Evolutionary conservation across 2,329 filamentous ascomycete species (phyloP), one percentile per base, ranked within the genome.

Genomic region (Neofusicoccum sp.): DNA sequence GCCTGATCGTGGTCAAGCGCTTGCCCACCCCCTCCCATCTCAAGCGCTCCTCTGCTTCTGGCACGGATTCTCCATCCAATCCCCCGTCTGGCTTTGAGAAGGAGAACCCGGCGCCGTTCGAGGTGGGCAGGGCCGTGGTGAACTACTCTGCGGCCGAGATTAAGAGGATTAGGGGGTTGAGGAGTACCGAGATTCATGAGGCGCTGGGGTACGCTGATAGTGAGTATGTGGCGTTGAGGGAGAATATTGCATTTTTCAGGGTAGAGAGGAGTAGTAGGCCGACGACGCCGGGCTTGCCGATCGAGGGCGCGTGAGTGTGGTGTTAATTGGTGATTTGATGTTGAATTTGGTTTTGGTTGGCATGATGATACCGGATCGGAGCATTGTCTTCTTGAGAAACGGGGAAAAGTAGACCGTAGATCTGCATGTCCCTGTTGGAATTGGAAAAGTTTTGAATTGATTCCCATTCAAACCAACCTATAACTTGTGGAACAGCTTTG

Each of bases 111-210:
- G 66, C 74, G n/a, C 75, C 75, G 0, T 69, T 77, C 49, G 95
- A 98, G 69, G 90, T 98, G 20, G 95, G 95, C 0, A 83, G 93
- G 36, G 93, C 91, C 3, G 78, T 99, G 51, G 92, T 96, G 61
- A 97, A 98, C 75, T 99, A 98, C 73, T 89, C 90, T n/a, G 87
- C 90, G 1, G 80, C 82, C 1, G 93, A 99, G 76, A 92, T 99
- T 63, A 78, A 81, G 61, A 81, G 89, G 54, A 96, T 99, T 71
- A 91, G 89, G 77, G 95, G 95, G 1, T 81, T 89, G 65, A 86
- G 89, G 72, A 96, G 92, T 71, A 84, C 82, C 5, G 89, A 96
- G 71, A 97, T 99, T 64, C 82, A 87, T 49, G 82, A 83, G 8
- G 79, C 95, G 45, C 78, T 99, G 33, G 95, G 93, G 3, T 99